A percentile compares a stretch with the other conserved stretches of the same genome.
These are phyloP conservation scores for Globisporangium rhizosaccharum DNA, from an alignment of 352 stramenopile genomes.

Conservation along the genomic window DNA sequence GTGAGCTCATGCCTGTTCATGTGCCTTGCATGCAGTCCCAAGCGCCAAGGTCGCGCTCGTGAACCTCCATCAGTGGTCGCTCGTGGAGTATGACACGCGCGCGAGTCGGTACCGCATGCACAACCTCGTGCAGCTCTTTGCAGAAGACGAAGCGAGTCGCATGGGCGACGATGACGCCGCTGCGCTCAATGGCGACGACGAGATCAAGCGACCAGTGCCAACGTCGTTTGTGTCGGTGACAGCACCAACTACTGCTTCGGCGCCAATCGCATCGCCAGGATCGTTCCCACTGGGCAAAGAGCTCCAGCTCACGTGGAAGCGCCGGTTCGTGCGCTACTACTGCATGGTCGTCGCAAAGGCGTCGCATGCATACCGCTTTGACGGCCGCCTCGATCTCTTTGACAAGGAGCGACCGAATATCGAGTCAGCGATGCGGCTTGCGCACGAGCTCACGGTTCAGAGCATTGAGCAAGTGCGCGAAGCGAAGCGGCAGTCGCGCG, in stretches of 20 bases:
- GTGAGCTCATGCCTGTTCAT: too few species aligned
- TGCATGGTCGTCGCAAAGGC: slow-evolving; percentile 73
- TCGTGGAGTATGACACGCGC: slow-evolving; percentile 71
- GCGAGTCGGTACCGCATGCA: slow-evolving; percentile 76
- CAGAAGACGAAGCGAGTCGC: slow-evolving; percentile 63
- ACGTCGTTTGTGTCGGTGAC: slow-evolving; percentile 35
- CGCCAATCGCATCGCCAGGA: slow-evolving; percentile 17
- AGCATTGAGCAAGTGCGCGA: slow-evolving; percentile 72
- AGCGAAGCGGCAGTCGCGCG: slow-evolving; percentile 29
- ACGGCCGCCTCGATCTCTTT: slow-evolving; percentile 62
- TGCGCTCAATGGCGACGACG: slow-evolving; percentile 18
- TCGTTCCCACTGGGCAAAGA: slow-evolving; percentile 47
- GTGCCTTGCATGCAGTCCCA: slow-evolving; percentile 21
- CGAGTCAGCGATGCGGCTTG: slow-evolving; percentile 71
- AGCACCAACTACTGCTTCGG: not conserved
- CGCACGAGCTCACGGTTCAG: slow-evolving; percentile 64
- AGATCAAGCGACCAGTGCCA: slow-evolving; percentile 10
- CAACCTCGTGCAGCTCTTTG: slow-evolving; percentile 81
- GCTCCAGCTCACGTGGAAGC: slow-evolving; percentile 70
- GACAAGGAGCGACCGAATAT: slow-evolving; percentile 81
- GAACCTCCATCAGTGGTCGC: slow-evolving; percentile 72
- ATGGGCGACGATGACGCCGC: slow-evolving; percentile 33
- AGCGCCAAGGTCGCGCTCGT: slow-evolving; percentile 46
- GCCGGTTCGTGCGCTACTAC: slow-evolving; percentile 84
- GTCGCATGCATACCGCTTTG: slow-evolving; percentile 71